Base-by-base conservation (phyloP, 129 eudicot genomes). In the Heracleum sosnowskyi region DNA sequence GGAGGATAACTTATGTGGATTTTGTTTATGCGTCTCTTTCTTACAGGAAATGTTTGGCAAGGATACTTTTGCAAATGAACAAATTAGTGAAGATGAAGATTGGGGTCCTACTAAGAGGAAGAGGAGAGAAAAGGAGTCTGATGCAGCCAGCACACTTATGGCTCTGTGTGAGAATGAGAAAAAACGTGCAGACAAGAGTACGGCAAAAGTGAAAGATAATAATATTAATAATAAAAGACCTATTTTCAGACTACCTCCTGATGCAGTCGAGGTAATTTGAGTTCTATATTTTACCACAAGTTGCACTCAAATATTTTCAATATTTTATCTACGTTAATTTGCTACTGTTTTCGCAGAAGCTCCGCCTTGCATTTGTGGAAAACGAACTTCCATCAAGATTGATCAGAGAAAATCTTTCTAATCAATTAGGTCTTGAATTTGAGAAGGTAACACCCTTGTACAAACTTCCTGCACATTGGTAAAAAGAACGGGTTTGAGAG, bases 11-110 rank as follows among this genome's bases (percentile, higher is more conserved):
- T 13, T 26, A 29, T 29, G 15, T 29, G 37, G n/a, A 39, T 72
- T 35, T 40, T 37, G 45, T 35, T 41, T 34, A 31, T 68, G 60
- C 28, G 22, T 51, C 5, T 34, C 31, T 40, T 66, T 73, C 37
- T 16, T 76, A 60, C 81, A 95, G 99, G 99, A 92, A 87, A 91
- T 95, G 93, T 95, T 95, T 75, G 99, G 97, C 69, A 95, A 88
- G 83, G 88, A 92, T 78, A 88, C 89, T 77, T 74, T 88, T 69
- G 86, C 78, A 16, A 77, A 80, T 63, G 99, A 90, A 74, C 90
- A 88, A 78, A 79, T 84, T 57, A 95, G 96, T 84, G 99, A 95
- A 72, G 99, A 95, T 79, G 99, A 95, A 79, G 99, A 95, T 69
- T 95, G 99, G 99, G 96, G 97, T 33, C 99, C 99, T 80, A 81